Evolutionary conservation across 1,284 basidiomycete genomes (phyloP), one percentile per base, ranked within the genome.

Genomic region (Moesziomyces sp.): DNA sequence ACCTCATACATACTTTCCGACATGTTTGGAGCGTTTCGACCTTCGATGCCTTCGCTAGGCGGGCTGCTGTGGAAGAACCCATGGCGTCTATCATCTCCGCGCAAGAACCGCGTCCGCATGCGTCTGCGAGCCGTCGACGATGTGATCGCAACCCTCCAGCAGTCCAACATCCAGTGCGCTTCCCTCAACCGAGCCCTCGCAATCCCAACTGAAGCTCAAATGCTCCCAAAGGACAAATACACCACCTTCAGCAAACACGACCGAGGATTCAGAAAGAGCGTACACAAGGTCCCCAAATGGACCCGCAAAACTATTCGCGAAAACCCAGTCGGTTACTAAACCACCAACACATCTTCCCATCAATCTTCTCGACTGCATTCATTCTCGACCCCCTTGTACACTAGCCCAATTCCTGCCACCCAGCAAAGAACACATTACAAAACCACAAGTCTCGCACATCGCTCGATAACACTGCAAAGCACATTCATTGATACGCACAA

Each of bases 21-120:
- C 24, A 82, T 82, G 80, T 81, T 81, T 43, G 80, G 80, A 28
- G 89, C 91, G 68, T 94, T 89, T 87, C 85, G 89, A 81, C 87
- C 91, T 47, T 89, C 90, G 33, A 86, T 88, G 70, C 87, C 90
- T 62, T 89, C 88, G 69, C 85, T 89, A 35, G 87, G 89, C 52
- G 93, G 93, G 83, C 88, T 94, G 52, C 87, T 94, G 48, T 94
- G 93, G 95, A 98, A 98, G 87, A 90, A 88, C 30, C 96, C 95
- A 50, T 97, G 93, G 93, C 91, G 93, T 78, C 86, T 99, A 74
- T 97, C 94, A 14, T 84, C 89, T 11, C 93, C 94, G 1, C 90
- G 96, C 74, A 98, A 98, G 86, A 91, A 92, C 23, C 95, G 97
- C 78, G 93, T 91, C 58, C 90, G 96, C 28, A 87, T 91, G 66